Base-by-base conservation (phyloP, 192 early-diverging fungal species). In the Coemansia sp. region DNA sequence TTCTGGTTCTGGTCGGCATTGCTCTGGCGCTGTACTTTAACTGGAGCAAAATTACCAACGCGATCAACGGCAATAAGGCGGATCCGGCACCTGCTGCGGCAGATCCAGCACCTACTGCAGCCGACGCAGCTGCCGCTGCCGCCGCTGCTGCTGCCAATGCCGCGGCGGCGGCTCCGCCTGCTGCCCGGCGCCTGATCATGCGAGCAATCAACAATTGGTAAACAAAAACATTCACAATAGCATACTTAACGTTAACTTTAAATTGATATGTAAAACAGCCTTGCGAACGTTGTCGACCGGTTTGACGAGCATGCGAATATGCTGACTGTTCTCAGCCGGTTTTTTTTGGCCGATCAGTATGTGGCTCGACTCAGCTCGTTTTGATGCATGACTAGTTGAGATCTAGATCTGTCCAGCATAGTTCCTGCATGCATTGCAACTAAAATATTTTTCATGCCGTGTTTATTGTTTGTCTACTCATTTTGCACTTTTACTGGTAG, bases 11-110 rank as follows among this genome's bases (percentile, higher is more conserved):
- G 4, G 70, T 75, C 20, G 79, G 79, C 2, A 65, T 66, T 31
- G 79, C 74, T 1, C 60, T 82, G 47, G 79, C 66, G 6, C 66
- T 82, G n/a, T 82, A 82, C 59, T 82, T 82, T 31, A 82, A 82
- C 70, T 76, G 79, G 73, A 54, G 56, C 60, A 72, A 66, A 12
- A 82, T 82, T 48, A 60, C 55, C 5, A 54, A 68, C 21, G 62
- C 69, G 4, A 23, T 71, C 36, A 49, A 64, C 19, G 64, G 64
- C 19, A 48, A 36, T 5, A 40, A 50, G 20, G 50, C 60, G 14
- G 48, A 19, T 9, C 25, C 73, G 6, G 31, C 62, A 4, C 19
- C 62, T 0, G 4, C 50, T 2, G 7, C 65, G 6, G 59, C 68
- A 5, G 40, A 51, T 4, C 31, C 31, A 8, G 46, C 22, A 17